Conservation (phyloP, 2,329 filamentous ascomycete genomes). For the Ophiocordyceps sinensis region DNA sequence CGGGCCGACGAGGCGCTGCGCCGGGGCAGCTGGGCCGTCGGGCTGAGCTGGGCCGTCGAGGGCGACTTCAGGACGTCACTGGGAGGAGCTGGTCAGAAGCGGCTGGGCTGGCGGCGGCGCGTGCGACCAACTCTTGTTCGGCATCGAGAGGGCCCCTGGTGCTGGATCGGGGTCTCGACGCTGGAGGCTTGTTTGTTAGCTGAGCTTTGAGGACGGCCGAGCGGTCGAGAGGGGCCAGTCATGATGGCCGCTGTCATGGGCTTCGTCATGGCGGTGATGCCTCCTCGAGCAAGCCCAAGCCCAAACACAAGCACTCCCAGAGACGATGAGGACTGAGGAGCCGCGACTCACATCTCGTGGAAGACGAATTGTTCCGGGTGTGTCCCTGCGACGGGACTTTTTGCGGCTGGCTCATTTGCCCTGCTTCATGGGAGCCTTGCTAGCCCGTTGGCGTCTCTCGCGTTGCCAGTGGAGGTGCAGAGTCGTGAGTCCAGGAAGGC, state of each 20-base stretch:
- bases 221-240: no score
- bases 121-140: conserved; percentile 3
- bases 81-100: background rate
- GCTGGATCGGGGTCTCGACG: conserved; percentile 5
- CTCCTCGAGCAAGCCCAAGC: background rate
- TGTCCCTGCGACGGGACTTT: conserved; percentile 1
- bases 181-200: background rate
- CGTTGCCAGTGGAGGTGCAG: no score
- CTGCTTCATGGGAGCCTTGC: no score
- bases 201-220: no score
- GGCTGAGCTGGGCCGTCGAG: conserved; percentile 3
- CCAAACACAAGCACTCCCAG: background rate
- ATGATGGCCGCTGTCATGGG: no score
- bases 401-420: conserved; percentile 2
- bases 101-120: no score
- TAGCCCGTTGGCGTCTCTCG: no score
- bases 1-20: conserved; percentile 2
- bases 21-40: background rate
- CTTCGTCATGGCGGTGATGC: background rate
- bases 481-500: no score
- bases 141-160: conserved; percentile 5
- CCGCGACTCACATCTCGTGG: conserved; percentile 4
- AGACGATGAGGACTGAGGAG: background rate
- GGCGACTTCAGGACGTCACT: conserved; percentile 3
- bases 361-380: conserved; percentile 3